A percentile compares a stretch with the other conserved stretches of the same genome.
phyloP scores from a whole-genome alignment of 768 basidiomycete genomes.

The Sutorius australiensis region DNA sequence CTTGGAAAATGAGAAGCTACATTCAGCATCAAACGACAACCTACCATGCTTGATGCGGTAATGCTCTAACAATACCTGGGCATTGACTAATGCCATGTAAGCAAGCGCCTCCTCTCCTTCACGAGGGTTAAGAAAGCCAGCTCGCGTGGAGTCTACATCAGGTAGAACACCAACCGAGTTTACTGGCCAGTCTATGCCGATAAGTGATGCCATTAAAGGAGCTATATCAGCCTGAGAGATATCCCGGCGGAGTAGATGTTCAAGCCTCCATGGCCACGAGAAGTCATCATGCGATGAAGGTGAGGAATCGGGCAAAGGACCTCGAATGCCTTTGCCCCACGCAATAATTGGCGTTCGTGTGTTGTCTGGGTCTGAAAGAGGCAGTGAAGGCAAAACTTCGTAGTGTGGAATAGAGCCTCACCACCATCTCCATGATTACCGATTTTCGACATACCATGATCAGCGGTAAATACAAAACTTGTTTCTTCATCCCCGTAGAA shows the following conservation, averaged over 20 bases:
- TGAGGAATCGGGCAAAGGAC: constrained; percentile 53
- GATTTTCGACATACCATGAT: constrained; percentile 86
- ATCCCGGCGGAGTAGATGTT: constrained; percentile 60
- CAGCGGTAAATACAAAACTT: constrained; percentile 77
- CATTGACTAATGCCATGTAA: constrained; percentile 57
- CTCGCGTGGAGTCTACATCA: constrained; percentile 57
- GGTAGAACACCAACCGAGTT: constrained; percentile 83
- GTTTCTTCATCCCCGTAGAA: constrained; percentile 72
- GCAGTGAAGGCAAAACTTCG: constrained; percentile 5
- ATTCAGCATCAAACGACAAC: constrained; percentile 10
- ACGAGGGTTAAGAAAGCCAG: constrained; percentile 53
- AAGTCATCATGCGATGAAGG: constrained; percentile 68
- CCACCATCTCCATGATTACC: constrained; percentile 90
- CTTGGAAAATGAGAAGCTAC: constrained; percentile 33
- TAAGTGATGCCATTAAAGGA: constrained; percentile 68
- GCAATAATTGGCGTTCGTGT: constrained; percentile 80
- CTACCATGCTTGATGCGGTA: constrained; percentile 73
- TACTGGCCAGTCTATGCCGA: constrained; percentile 73
- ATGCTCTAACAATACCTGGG: constrained; percentile 70
- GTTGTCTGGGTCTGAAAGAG: constrained; percentile 69
- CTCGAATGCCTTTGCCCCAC: constrained; percentile 78
- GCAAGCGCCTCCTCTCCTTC: constrained; percentile 51
- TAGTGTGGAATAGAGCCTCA: constrained; percentile 29
- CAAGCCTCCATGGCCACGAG: constrained; percentile 60
- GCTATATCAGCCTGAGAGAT: constrained; percentile 84